Evolutionary conservation across 2,329 filamentous ascomycete genomes (phyloP), one percentile per base, ranked within the genome.

Genomic region (Diaporthe longicolla): DNA sequence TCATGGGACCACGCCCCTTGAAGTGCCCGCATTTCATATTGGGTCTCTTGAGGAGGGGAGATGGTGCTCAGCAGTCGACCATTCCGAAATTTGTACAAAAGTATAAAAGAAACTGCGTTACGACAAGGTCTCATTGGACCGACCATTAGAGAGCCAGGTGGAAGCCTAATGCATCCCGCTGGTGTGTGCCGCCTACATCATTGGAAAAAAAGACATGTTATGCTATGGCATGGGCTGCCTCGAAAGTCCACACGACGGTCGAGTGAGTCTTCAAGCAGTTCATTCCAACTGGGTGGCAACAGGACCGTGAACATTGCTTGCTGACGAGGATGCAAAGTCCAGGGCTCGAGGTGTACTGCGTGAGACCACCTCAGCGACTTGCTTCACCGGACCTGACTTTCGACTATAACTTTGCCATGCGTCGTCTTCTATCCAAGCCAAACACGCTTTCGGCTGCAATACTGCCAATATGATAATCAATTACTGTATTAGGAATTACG

Each of bases 31-130:
- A 54, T 68, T 50, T 54, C 63, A 54, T 54, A 21, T 54, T 54
- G 63, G 63, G 63, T 54, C 48, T 68, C 48, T 37, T 40, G 48
- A 13, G 48, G 45, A 68, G 32, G 45, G 52, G 63, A 52, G 45
- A 66, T 15, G 48, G 63, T 68, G 32, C 63, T 54, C 48, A 54
- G 9, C 21, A 54, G 48, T 40, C 17, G 26, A 35, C 48, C 29
- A 6, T 29, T 52, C 52, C 40, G n/a, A 54, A 52, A 40, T 40
- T 54, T 68, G 63, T 68, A 68, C 63, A 68, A 54, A 68, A 40
- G 59, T 32, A 63, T 54, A 32, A 68, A 54, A 66, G n/a, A 66
- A 40, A 66, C 54, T 7, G 29, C 26, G 32, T 68, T 7, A 68
- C 35, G 63, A 54, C 9, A 40, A 35, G 63, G 45, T 40, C 63